Evolutionary conservation across 1,139 yeast genomes (phyloP), one percentile per base, ranked within the genome.

Genomic region (Groenewaldozyma auringiensis): DNA sequence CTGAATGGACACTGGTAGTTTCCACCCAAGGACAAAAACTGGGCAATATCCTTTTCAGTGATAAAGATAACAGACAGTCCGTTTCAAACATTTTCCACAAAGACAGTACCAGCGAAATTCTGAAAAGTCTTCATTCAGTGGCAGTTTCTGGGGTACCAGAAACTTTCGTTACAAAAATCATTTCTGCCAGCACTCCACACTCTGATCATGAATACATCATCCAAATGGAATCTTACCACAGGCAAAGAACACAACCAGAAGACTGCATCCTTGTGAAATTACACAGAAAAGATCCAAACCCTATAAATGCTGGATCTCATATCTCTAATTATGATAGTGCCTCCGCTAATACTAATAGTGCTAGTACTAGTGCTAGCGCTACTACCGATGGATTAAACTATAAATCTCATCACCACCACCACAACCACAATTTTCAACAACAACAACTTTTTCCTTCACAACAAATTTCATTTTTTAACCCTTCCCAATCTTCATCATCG

Each of bases 1-100:
- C 38, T 9, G 38, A 35, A 20, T 35, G 38, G 38, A 35, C 38
- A 4, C 25, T 35, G 38, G 38, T 35, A 11, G 38, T 35, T 8
- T 35, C 38, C 4, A 11, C 38, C 9, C 21, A 35, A 20, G n/a
- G n/a, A 13, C 4, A 3, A 8, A 16, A 20, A 13, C n/a, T 35
- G 6, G 38, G 38, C 21, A 14, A 11, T 9, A 20, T 35, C 6
- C 22, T 35, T 8, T 35, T 17, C 25, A 35, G 22, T 11, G 38
- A 35, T 21, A 17, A 20, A 18, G 25, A 17, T 11, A 25, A 25
- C 6, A 11, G 6, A 25, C 9, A 25, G 11, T 25, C 29, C 6
- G 11, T 25, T 25, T 8, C 6, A 8, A 6, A 25, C 6, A 11
- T 25, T 8, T 25, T 25, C 11, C 9, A 25, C 11, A 25, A 25